Base-by-base conservation (phyloP, 2,329 filamentous ascomycete genomes). In the Botrytis medusae region DNA sequence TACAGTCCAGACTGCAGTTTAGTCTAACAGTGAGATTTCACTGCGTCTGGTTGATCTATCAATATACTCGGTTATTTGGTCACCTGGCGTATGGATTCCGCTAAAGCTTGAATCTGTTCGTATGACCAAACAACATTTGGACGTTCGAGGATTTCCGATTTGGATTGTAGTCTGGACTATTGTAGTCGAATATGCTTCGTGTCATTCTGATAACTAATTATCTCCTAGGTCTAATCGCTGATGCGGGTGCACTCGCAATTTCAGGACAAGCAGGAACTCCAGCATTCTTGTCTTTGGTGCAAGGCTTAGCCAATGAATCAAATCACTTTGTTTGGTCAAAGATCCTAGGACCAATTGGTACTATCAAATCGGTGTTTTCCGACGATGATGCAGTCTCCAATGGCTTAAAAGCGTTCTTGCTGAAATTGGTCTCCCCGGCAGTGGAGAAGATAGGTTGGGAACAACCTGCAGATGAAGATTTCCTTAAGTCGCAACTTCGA, bases 291-390 rank as follows among this genome's bases (percentile, higher is more conserved):
- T 90, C 92, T 20, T 92, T 99, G 78, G 84, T 97, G 18, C 89
- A 97, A 81, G 92, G 92, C n/a, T 95, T 98, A 82, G 87, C 90
- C 74, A 85, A 88, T 69, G 96, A 99, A 83, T 87, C 87, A 1
- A 94, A 95, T 82, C 95, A 94, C 79, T 87, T 97, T 67, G 95
- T 98, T 8, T 97, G 96, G 92, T 90, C 90, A 73, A 93, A 97
- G 81, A 90, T 97, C 46, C 86, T 97, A 12, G 90, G 91, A 76
- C 93, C 93, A 6, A 84, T 98, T 40, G 88, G 85, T 72, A 91
- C 90, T 71, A 88, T 98, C 74, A 93, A 94, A 81, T 92, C 92
- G n/a, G 89, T 97, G 71, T 98, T 98, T 80, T 88, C 91, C 34
- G 91, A 92, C 64, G 92, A 96, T 76, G 88, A 92, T 72, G 84